phyloP scores from a whole-genome alignment of 345 rosid species.

The Citrus australasica region DNA sequence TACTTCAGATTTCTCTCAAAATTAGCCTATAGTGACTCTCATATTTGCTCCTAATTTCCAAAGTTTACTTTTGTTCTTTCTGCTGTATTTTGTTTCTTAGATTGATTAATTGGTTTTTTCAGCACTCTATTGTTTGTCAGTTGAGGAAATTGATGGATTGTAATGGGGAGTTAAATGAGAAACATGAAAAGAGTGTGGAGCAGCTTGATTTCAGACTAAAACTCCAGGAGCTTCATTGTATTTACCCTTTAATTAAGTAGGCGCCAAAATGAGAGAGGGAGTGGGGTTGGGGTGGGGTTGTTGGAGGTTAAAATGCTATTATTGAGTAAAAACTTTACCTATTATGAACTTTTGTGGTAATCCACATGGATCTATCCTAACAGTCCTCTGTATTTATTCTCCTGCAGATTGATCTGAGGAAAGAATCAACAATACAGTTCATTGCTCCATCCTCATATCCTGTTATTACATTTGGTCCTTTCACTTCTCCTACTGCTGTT shows the following conservation, averaged over 20 bases:
- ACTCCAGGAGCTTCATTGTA: background rate
- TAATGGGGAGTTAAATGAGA: conserved; percentile 12
- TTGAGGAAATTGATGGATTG: too few species aligned
- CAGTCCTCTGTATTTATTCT: conserved; percentile 11
- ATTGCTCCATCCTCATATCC: conserved; percentile 64
- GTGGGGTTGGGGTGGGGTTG: background rate
- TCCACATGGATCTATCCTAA: background rate
- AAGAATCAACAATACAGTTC: conserved; percentile 45
- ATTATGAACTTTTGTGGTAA: background rate
- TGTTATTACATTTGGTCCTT: conserved; percentile 82
- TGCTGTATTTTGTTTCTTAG: too few species aligned
- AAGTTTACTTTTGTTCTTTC: too few species aligned
- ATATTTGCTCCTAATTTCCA: too few species aligned
- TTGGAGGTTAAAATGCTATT: too few species aligned
- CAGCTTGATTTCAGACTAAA: background rate
- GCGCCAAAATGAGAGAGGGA: background rate
- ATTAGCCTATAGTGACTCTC: too few species aligned
- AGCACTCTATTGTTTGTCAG: too few species aligned
- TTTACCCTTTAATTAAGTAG: background rate
- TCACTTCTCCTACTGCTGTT: conserved; percentile 66
- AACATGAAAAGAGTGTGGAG: background rate
- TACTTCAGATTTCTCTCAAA: too few species aligned
- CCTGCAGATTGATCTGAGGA: conserved; percentile 83
- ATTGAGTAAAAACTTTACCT: background rate
- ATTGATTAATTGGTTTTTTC: too few species aligned